These are phyloP conservation scores for Kwoniella sp. DNA, from an alignment of 768 basidiomycete species.

Conservation along the genomic window DNA sequence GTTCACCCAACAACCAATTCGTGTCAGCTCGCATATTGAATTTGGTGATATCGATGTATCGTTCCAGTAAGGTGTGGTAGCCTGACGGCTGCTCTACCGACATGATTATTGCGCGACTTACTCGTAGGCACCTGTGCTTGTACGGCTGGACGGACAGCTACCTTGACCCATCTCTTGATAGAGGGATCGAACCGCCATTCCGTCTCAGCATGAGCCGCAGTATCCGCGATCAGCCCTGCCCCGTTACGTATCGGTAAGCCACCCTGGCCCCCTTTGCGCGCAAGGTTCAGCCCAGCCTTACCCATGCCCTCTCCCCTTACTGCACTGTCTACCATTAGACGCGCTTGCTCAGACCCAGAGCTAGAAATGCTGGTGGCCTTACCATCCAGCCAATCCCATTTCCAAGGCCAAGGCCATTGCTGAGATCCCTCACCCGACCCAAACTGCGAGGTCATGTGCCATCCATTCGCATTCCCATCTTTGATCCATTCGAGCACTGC, in stretches of 20 bases:
- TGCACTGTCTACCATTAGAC: background rate
- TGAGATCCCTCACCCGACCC: background rate
- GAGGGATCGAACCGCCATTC: constrained; percentile 1
- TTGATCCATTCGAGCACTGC: constrained; percentile 30
- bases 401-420: constrained; percentile 3
- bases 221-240: background rate
- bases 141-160: constrained; percentile 1
- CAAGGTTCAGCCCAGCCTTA: no score
- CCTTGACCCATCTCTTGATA: constrained; percentile 7
- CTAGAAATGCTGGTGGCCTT: background rate
- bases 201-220: background rate
- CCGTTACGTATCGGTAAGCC: background rate
- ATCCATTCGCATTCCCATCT: constrained; percentile 12
- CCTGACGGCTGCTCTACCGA: no score
- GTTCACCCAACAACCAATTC: background rate
- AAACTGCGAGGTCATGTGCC: constrained; percentile 7
- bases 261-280: no score
- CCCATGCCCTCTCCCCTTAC: background rate
- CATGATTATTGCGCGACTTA: background rate
- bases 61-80: no score
- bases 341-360: background rate
- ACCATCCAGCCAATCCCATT: background rate
- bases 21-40: background rate
- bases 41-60: no score
- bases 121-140: background rate